Conservation (phyloP, 805 yeast genomes). For the Candida montana region DNA sequence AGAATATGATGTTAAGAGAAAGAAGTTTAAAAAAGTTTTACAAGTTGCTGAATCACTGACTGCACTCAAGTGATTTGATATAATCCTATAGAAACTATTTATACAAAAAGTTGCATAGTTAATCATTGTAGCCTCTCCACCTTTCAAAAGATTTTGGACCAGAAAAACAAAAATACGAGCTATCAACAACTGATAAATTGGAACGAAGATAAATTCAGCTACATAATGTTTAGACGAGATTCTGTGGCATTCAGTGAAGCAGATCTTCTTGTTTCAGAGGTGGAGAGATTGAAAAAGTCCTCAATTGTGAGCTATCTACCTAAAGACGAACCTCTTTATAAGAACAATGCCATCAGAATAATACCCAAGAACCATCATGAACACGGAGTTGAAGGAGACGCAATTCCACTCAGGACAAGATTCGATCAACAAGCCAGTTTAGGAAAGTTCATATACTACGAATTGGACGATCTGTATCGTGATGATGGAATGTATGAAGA, state of each 20-base stretch:
- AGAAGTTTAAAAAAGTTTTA: conserved; percentile 8
- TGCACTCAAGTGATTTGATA: not conserved
- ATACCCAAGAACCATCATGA: conserved; percentile 15
- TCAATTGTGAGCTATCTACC: conserved; percentile 4
- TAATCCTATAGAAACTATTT: not conserved
- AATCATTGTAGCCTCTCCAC: too few relatives aligned
- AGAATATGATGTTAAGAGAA: conserved; percentile 28
- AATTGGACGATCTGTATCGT: conserved; percentile 4
- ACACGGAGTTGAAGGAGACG: conserved; percentile 20
- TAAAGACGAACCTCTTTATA: conserved; percentile 5
- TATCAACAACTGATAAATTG: too few relatives aligned
- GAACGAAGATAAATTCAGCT: too few relatives aligned
- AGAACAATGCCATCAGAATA: conserved; percentile 7
- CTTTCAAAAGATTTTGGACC: too few relatives aligned
- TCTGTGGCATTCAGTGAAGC: conserved; percentile 4
- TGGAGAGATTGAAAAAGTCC: conserved; percentile 2
- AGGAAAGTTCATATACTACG: conserved; percentile 14
- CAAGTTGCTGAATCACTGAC: conserved; percentile 1
- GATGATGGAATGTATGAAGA: conserved; percentile 7
- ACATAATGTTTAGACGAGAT: too few relatives aligned
- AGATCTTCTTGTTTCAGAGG: not conserved
- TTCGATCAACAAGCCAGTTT: conserved; percentile 22
- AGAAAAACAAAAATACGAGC: too few relatives aligned
- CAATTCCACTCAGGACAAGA: conserved; percentile 15
- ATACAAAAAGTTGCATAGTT: not conserved